These are phyloP conservation scores for Lavandula angustifolia DNA, from an alignment of 257 asterid genomes.

Conservation along the genomic window DNA sequence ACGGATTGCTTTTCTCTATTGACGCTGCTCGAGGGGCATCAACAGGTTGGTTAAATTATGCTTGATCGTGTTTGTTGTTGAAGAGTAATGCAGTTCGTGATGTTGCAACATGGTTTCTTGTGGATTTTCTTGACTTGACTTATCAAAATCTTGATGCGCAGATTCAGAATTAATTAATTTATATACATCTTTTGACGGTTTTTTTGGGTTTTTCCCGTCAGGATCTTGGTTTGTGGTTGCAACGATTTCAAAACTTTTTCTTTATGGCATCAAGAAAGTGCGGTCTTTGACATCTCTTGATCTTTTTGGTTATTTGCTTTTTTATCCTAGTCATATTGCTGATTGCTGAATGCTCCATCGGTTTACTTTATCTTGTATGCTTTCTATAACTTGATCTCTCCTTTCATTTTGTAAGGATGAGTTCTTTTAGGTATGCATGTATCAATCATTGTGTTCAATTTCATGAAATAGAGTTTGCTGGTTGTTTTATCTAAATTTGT, in stretches of 20 bases:
- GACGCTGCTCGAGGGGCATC: conserved; percentile 87
- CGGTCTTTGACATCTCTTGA: conserved; percentile 8
- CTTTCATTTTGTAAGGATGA: conserved; percentile 20
- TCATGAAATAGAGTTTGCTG: conserved; percentile 8
- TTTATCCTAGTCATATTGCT: not conserved
- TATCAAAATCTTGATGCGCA: conserved; percentile 5
- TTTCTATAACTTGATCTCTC: conserved; percentile 1
- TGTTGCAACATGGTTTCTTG: conserved; percentile 5
- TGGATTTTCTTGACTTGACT: conserved; percentile 6
- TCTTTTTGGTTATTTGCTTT: conserved; percentile 10
- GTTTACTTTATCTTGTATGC: conserved; percentile 16
- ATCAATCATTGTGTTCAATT: conserved; percentile 19
- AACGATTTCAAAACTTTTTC: conserved; percentile 15
- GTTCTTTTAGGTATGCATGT: conserved; percentile 1
- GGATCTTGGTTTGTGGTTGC: conserved; percentile 14
- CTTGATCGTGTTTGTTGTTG: conserved; percentile 12
- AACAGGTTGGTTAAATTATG: conserved; percentile 52
- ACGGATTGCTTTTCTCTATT: conserved; percentile 67
- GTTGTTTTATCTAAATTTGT: conserved; percentile 6
- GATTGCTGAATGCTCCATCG: not conserved
- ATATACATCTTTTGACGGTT: conserved; percentile 15
- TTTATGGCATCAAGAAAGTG: not conserved
- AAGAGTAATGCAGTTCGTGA: conserved; percentile 14
- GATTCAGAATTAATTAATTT: not conserved
- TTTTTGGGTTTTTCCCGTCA: not conserved